Evolutionary conservation across 2,329 filamentous ascomycete species (phyloP).

Genomic region (Aspergillus sp.): DNA sequence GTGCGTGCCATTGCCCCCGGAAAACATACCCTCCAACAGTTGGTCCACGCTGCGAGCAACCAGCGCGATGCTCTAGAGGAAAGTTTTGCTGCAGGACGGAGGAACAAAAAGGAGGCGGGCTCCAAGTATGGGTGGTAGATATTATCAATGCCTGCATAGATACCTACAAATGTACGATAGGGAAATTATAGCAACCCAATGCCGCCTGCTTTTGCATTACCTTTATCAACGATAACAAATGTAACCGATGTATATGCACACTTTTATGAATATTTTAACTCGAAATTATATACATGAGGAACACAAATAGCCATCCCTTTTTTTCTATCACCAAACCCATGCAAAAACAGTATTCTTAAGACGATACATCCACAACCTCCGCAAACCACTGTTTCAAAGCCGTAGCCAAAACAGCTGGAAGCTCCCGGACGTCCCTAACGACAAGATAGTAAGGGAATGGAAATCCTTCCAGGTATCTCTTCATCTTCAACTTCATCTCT

Average conservation of each 20-base stretch:
- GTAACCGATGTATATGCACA: too few relatives aligned
- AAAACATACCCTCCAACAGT: conserved; percentile 84
- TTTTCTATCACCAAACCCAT: conserved; percentile 6
- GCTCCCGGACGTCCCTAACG: conserved; percentile 84
- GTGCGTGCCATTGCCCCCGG: conserved; percentile 79
- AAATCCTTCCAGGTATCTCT: conserved; percentile 91
- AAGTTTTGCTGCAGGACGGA: conserved; percentile 77
- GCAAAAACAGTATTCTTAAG: conserved; percentile 17
- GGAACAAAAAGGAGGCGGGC: conserved; percentile 77
- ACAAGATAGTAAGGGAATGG: conserved; percentile 97
- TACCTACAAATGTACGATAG: conserved; percentile 11
- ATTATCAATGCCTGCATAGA: conserved; percentile 3
- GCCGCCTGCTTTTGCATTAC: background rate
- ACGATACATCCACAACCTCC: conserved; percentile 55
- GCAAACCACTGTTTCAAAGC: conserved; percentile 96
- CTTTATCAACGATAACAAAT: background rate
- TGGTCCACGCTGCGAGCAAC: conserved; percentile 76
- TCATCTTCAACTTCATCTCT: conserved; percentile 69
- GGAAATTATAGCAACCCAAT: background rate
- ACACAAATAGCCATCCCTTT: background rate
- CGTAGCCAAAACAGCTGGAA: conserved; percentile 83
- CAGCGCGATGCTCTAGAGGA: conserved; percentile 89
- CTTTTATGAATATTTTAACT: background rate
- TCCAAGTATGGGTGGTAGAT: conserved; percentile 76
- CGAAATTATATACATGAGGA: conserved; percentile 1